Conservation (phyloP, 2,329 filamentous ascomycete genomes). For the Aspergillus fructus region DNA sequence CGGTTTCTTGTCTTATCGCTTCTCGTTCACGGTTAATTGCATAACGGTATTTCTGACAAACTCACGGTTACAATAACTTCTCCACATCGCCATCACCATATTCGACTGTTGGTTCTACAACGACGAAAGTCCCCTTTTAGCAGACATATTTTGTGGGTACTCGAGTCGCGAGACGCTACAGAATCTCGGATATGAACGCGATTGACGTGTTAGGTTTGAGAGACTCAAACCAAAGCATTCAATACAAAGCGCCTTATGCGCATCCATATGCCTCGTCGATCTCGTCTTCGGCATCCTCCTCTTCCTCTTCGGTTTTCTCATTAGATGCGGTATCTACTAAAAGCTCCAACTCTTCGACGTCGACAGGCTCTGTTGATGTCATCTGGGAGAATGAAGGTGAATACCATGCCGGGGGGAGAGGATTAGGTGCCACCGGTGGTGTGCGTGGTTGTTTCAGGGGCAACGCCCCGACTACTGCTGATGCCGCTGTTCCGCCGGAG, state of each 20-base stretch:
- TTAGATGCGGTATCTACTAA: constrained; percentile 64
- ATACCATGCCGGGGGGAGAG: constrained; percentile 27
- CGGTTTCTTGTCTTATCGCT: constrained; percentile 30
- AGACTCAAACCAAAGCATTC: constrained; percentile 37
- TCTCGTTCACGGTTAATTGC: constrained; percentile 33
- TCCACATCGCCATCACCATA: constrained; percentile 16
- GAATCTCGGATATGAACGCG: constrained; percentile 41
- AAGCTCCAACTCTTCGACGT: constrained; percentile 67
- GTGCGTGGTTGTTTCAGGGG: constrained; percentile 29
- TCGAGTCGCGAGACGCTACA: constrained; percentile 25
- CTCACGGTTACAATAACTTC: constrained; percentile 23
- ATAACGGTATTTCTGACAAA: constrained; percentile 30
- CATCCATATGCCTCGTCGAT: constrained; percentile 68
- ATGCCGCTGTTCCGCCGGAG: constrained; percentile 39
- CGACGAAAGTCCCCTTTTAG: constrained; percentile 10
- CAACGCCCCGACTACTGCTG: constrained; percentile 28
- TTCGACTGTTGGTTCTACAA: constrained; percentile 19
- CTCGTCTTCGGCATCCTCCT: constrained; percentile 73
- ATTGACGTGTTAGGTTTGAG: constrained; percentile 47
- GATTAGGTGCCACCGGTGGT: constrained; percentile 22
- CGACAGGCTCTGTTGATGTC: constrained; percentile 59
- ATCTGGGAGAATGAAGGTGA: constrained; percentile 45
- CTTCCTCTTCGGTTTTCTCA: constrained; percentile 76
- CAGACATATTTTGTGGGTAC: constrained; percentile 20
- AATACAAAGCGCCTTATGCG: constrained; percentile 37